Evolutionary conservation across 2,329 filamentous ascomycete species (phyloP), one percentile per base, ranked within the genome.

Genomic region (Elsinoe ampelina): DNA sequence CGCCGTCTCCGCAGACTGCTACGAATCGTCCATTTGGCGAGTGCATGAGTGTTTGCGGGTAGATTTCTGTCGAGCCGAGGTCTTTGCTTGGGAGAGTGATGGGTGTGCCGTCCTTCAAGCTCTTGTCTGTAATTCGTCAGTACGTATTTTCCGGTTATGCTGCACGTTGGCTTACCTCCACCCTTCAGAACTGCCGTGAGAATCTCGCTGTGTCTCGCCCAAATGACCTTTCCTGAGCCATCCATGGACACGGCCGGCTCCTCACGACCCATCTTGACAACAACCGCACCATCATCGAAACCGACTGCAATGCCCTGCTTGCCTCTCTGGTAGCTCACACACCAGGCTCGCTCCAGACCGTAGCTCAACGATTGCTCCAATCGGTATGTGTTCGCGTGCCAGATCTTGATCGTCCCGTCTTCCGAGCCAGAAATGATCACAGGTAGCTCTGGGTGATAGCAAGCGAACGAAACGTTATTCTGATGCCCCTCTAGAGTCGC

Each of bases 191-290:
- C 90, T 8, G 92, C 86, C 1, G 91, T 95, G 15, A 96, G 82
- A 34, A 97, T 91, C 68, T 98, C 93, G 67, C 90, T 96, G 71
- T 97, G 92, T 64, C 86, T 84, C 30, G 93, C 91, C 87, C 89
- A 97, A 61, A 98, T 90, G 60, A 98, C 79, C 77, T 98, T 98
- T 70, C 93, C 93, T 39, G 89, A 95, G 30, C 83, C 78, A 67
- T 98, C 93, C 93, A 98, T 98, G 11, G 90, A 96, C 15, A 97
- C 92, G 30, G 93, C 93, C 1, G 93, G 93, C 73, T 97, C 92
- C 72, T 98, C 93, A 61, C 93, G 83, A 63, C 93, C 93, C 78
- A 98, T 91, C 74, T 96, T 97, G 58, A 98, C 88, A 43, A 98
- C 93, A 2, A 98, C 92, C 3, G 92, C 92, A 70, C 93, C 93